These are phyloP conservation scores for Asclepias syriaca DNA, from an alignment of 257 asterid species.

Conservation along the genomic window DNA sequence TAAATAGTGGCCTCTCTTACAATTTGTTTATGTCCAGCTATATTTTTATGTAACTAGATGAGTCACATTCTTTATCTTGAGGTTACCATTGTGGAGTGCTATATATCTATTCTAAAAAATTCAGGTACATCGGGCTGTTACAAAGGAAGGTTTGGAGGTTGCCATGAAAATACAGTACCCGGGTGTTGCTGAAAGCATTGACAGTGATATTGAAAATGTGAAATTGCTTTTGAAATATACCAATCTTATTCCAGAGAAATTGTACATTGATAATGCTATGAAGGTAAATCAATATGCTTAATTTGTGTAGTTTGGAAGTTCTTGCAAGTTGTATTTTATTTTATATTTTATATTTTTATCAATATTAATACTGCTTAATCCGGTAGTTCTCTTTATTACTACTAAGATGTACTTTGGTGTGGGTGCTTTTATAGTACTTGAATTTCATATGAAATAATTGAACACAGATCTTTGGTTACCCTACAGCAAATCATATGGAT, in stretches of 20 bases:
- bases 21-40: not conserved
- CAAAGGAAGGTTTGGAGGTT: slow-evolving; percentile 77
- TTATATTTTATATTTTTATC: not conserved
- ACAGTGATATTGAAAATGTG: slow-evolving; percentile 92
- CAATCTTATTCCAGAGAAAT: slow-evolving; percentile 71
- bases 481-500: not conserved
- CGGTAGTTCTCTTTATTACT: not conserved
- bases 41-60: not conserved
- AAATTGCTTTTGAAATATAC: slow-evolving; percentile 73
- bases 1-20: not conserved
- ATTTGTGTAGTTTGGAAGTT: not conserved
- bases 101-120: slow-evolving; percentile 13
- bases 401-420: not conserved
- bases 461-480: not conserved
- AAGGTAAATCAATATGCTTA: slow-evolving; percentile 42
- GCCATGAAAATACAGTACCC: slow-evolving; percentile 98
- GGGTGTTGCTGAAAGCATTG: slow-evolving; percentile 98
- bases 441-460: not conserved
- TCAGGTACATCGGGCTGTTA: slow-evolving; percentile 84
- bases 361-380: not conserved
- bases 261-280: slow-evolving; percentile 88
- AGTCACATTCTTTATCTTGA: not conserved
- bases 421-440: not conserved
- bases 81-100: not conserved
- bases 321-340: not conserved